Evolutionary conservation across 345 rosid species (phyloP).

Genomic region (Citrus sp.): DNA sequence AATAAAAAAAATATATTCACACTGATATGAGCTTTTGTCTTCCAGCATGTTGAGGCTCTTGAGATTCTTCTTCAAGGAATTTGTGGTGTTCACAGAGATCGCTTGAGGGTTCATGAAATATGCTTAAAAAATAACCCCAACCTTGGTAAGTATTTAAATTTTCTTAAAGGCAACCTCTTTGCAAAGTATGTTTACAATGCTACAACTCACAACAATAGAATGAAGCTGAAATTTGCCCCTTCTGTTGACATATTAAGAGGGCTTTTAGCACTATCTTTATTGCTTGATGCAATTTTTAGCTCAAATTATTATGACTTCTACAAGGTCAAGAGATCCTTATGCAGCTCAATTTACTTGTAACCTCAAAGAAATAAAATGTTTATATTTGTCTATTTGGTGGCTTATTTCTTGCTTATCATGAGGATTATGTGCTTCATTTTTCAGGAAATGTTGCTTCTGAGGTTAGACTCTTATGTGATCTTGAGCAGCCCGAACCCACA

Average conservation of each 20-base stretch:
- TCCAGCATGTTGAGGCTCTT: slow-evolving; percentile 96
- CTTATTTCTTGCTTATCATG: slow-evolving; percentile 2
- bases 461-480: slow-evolving; percentile 84
- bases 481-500: slow-evolving; percentile 78
- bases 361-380: neutral
- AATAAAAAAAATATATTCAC: neutral
- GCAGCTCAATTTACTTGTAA: neutral
- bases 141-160: slow-evolving; percentile 46
- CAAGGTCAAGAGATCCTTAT: neutral
- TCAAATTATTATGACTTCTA: neutral
- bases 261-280: neutral
- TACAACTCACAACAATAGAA: neutral
- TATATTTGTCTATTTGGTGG: neutral
- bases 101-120: slow-evolving; percentile 83
- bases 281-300: neutral
- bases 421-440: slow-evolving; percentile 9
- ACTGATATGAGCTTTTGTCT: neutral
- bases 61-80: slow-evolving; percentile 98
- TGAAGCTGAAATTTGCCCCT: neutral
- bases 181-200: neutral
- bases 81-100: slow-evolving; percentile 90
- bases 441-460: slow-evolving; percentile 72
- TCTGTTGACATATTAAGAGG: neutral
- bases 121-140: slow-evolving; percentile 73
- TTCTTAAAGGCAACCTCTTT: neutral